phyloP scores from a whole-genome alignment of 768 basidiomycete species.

The Rhodotorula toruloides region DNA sequence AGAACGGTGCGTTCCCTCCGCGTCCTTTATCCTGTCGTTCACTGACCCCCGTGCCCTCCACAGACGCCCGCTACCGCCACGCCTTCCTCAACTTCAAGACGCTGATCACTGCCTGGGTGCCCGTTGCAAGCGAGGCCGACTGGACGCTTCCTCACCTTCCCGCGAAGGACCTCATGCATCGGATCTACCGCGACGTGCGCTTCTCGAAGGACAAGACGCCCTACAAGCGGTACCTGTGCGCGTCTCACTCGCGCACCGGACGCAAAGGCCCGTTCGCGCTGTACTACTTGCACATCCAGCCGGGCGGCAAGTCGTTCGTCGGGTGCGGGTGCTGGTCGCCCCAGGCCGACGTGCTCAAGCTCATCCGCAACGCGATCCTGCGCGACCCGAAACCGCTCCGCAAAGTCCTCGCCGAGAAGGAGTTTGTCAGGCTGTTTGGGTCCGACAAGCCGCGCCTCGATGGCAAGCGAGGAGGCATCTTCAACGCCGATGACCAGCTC shows the following conservation, averaged over 20 bases:
- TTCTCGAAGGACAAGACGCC: slow-evolving; percentile 60
- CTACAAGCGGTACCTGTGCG: slow-evolving; percentile 76
- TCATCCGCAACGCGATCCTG: slow-evolving; percentile 56
- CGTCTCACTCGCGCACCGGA: slow-evolving; percentile 81
- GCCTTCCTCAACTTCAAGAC: slow-evolving; percentile 65
- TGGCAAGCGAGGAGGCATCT: slow-evolving; percentile 67
- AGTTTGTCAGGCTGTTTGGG: slow-evolving; percentile 72
- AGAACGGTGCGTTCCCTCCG: slow-evolving; percentile 55
- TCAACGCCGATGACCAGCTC: slow-evolving; percentile 78
- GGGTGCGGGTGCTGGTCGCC: slow-evolving; percentile 56
- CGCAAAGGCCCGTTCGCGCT: slow-evolving; percentile 79
- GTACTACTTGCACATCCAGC: slow-evolving; percentile 41
- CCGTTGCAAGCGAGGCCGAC: slow-evolving; percentile 66
- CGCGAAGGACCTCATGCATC: slow-evolving; percentile 81
- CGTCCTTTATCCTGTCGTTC: not conserved
- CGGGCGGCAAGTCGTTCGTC: slow-evolving; percentile 49
- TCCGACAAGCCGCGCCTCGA: slow-evolving; percentile 31
- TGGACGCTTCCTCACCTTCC: slow-evolving; percentile 80
- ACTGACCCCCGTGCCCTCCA: not conserved
- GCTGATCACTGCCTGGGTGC: slow-evolving; percentile 69
- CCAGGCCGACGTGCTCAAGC: slow-evolving; percentile 65
- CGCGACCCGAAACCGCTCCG: slow-evolving; percentile 29
- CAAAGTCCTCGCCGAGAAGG: slow-evolving; percentile 59
- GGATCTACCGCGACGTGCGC: slow-evolving; percentile 86
- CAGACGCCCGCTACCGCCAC: slow-evolving; percentile 68